These are phyloP conservation scores for Persicaria tinctoria DNA, from an alignment of 148 eudicot species.

Conservation along the genomic window DNA sequence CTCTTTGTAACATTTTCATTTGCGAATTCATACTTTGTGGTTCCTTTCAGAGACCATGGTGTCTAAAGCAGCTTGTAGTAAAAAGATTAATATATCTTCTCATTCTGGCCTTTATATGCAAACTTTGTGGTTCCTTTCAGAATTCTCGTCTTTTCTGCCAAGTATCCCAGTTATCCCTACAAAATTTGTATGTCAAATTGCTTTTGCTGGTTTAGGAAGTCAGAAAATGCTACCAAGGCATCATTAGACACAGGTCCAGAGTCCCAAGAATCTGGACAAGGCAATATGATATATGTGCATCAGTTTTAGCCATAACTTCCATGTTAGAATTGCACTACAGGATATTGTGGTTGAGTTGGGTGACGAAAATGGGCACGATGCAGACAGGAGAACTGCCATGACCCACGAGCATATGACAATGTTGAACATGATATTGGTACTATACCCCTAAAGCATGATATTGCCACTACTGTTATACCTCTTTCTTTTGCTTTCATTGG, in stretches of 20 bases:
- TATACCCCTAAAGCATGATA: not conserved
- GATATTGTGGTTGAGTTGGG: not conserved
- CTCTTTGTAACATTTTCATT: not conserved
- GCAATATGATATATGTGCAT: not conserved
- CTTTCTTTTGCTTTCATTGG: not conserved
- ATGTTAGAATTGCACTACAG: not conserved
- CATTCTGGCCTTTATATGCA: not conserved
- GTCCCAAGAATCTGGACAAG: not conserved
- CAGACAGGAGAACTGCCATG: not conserved
- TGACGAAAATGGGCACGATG: not conserved
- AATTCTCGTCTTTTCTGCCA: not conserved
- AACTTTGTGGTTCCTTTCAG: not conserved
- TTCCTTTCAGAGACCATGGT: conserved; percentile 2
- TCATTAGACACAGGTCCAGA: not conserved
- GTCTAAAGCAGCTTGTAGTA: not conserved
- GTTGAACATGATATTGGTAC: not conserved
- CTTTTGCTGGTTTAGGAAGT: conserved; percentile 9
- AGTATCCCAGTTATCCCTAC: not conserved
- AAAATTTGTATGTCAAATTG: not conserved
- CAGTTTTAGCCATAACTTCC: not conserved
- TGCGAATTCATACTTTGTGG: conserved; percentile 4
- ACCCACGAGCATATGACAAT: not conserved
- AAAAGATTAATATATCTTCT: not conserved
- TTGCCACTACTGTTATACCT: conserved; percentile 1
- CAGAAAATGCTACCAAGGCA: not conserved